Percentiles rank a stretch among this genome's conserved stretches.
Conservation (phyloP, 306 rosid genomes). For the Geum urbanum region DNA sequence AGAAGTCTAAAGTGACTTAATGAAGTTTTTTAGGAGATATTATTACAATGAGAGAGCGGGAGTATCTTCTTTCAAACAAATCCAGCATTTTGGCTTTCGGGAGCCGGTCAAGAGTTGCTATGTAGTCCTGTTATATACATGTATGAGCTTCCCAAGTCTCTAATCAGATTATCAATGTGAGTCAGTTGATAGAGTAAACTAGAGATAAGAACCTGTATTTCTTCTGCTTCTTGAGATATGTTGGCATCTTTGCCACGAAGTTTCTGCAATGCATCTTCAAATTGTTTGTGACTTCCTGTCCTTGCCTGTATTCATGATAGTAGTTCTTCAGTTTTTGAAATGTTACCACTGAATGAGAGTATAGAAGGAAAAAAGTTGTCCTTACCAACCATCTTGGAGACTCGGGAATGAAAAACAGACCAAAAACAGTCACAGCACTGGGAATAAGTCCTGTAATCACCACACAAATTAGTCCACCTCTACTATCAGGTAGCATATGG, state of each 20-base stretch:
- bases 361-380: background rate
- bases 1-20: background rate
- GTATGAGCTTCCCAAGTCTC: constrained; percentile 8
- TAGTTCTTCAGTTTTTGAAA: background rate
- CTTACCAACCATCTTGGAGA: constrained; percentile 98
- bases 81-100: constrained; percentile 69
- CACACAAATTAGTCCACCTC: constrained; percentile 20
- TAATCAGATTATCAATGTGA: background rate
- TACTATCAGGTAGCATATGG: background rate
- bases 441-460: constrained; percentile 65
- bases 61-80: constrained; percentile 73
- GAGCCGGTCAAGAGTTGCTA: constrained; percentile 57
- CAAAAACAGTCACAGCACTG: constrained; percentile 59
- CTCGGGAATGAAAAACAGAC: constrained; percentile 84
- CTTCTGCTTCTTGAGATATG: constrained; percentile 64
- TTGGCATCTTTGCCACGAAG: constrained; percentile 74
- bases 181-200: background rate
- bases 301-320: constrained; percentile 52
- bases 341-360: background rate
- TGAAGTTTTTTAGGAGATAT: constrained; percentile 10
- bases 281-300: constrained; percentile 50
- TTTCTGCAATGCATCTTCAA: constrained; percentile 51
- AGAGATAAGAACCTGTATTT: constrained; percentile 66
- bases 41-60: constrained; percentile 62
- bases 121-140: constrained; percentile 56